A percentile compares a stretch with the other conserved stretches of the same genome.
These are phyloP conservation scores for Podospora australis DNA, from an alignment of 495 filamentous ascomycete genomes.

Conservation along the genomic window DNA sequence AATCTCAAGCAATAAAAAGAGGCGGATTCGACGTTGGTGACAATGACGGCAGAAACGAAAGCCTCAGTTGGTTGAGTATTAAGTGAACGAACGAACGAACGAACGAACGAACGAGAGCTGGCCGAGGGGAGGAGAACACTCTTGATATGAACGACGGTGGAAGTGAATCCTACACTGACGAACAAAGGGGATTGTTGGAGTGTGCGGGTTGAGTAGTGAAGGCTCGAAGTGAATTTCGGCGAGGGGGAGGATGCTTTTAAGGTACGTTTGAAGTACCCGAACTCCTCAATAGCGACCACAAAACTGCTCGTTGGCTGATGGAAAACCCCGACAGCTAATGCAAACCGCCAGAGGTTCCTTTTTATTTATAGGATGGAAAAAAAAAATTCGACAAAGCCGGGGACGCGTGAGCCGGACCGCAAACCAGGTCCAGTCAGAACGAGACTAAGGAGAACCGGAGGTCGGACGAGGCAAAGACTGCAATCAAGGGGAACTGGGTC, in stretches of 20 bases:
- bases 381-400: conserved; percentile 10
- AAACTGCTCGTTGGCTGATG: conserved; percentile 22
- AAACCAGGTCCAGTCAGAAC: not conserved
- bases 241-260: conserved; percentile 9
- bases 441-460: conserved; percentile 11
- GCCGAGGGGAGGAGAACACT: not conserved
- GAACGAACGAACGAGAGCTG: conserved; percentile 3
- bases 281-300: conserved; percentile 37
- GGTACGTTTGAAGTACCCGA: conserved; percentile 29
- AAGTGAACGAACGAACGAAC: not conserved
- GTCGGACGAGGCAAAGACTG: conserved; percentile 23
- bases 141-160: conserved; percentile 2
- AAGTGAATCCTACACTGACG: conserved; percentile 6
- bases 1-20: too few relatives aligned
- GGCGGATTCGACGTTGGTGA: too few relatives aligned
- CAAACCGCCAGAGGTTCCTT: conserved; percentile 21
- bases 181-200: conserved; percentile 5
- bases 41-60: not conserved
- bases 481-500: conserved; percentile 12
- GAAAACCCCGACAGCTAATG: conserved; percentile 14
- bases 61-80: not conserved
- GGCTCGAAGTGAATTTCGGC: not conserved
- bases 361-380: conserved; percentile 21
- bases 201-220: not conserved
- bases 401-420: conserved; percentile 21